phyloP scores from a whole-genome alignment of 345 rosid genomes.

The Eucalyptus dawsonii region DNA sequence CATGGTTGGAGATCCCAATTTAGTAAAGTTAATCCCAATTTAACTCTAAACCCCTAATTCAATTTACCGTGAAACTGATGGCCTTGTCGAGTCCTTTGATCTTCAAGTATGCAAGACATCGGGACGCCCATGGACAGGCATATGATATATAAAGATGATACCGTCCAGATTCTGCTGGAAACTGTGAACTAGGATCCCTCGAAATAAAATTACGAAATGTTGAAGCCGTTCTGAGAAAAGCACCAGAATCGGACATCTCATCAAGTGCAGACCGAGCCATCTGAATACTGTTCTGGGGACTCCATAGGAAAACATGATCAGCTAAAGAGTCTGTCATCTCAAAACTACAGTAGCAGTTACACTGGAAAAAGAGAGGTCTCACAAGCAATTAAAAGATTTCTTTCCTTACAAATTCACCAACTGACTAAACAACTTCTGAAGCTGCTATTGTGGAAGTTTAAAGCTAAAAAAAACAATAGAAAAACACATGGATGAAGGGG shows the following conservation, averaged over 20 bases:
- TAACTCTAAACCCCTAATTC: neutral
- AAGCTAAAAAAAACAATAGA: neutral
- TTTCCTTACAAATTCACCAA: neutral
- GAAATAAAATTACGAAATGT: slow-evolving; percentile 69
- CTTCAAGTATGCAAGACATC: slow-evolving; percentile 77
- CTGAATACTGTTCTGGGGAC: neutral
- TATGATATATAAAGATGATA: slow-evolving; percentile 90
- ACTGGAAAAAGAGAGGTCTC: neutral
- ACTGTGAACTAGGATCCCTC: slow-evolving; percentile 43
- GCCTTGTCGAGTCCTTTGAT: slow-evolving; percentile 76
- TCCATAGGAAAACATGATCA: neutral
- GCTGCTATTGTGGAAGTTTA: neutral
- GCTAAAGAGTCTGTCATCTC: neutral
- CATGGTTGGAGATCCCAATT: neutral
- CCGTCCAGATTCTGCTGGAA: slow-evolving; percentile 76
- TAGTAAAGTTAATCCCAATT: neutral
- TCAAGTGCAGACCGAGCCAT: slow-evolving; percentile 83
- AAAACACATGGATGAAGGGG: neutral
- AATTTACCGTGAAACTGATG: slow-evolving; percentile 66
- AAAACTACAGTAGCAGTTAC: neutral
- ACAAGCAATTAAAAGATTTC: neutral
- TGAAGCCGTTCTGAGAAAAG: slow-evolving; percentile 68
- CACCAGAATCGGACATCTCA: slow-evolving; percentile 67
- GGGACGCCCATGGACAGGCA: slow-evolving; percentile 96
- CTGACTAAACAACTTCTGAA: neutral